phyloP scores from a whole-genome alignment of 192 early-diverging fungal genomes.

The Podila verticillata region DNA sequence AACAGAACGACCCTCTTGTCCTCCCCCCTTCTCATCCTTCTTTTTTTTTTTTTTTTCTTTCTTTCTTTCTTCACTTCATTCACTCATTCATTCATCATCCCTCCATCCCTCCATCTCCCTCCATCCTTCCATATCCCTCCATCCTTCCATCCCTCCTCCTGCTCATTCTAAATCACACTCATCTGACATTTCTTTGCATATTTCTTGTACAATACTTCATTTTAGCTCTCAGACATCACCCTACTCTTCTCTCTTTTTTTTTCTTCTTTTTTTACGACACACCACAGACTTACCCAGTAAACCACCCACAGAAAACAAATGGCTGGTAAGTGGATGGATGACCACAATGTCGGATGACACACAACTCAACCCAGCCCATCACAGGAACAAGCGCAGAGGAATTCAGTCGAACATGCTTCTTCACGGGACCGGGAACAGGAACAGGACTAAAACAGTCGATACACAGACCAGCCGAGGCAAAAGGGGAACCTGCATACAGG shows the following conservation, averaged over 20 bases:
- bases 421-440: too few species aligned
- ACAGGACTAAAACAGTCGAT: too few species aligned
- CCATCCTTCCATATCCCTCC: too few species aligned
- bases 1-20: neutral
- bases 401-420: too few species aligned
- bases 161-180: too few species aligned
- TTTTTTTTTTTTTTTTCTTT: neutral
- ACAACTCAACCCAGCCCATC: too few species aligned
- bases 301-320: neutral
- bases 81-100: neutral
- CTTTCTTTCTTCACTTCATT: neutral
- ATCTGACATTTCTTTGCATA: neutral
- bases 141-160: too few species aligned
- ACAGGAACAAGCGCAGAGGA: neutral
- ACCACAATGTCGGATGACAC: neutral
- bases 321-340: conserved; percentile 1
- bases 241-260: neutral
- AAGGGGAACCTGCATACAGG: neutral
- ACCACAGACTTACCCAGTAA: neutral
- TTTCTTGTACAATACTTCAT: neutral
- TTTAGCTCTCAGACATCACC: neutral
- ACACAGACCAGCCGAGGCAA: neutral
- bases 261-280: neutral
- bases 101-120: neutral
- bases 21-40: neutral